Evolutionary conservation across 257 asterid species (phyloP).

Genomic region (Salvia splendens): DNA sequence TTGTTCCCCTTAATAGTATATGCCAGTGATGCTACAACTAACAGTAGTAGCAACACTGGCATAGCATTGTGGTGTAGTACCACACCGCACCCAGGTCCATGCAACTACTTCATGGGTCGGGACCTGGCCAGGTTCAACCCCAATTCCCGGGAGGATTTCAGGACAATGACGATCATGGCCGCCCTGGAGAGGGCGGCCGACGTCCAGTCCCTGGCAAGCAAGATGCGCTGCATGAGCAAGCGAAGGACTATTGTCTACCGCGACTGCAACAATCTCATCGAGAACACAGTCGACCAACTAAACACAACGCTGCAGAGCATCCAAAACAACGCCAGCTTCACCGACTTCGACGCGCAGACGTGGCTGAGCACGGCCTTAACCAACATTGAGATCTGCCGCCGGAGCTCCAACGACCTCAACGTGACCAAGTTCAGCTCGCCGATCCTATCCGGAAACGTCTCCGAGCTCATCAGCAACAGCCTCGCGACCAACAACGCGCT

Average conservation of each 20-base stretch:
- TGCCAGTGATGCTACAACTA: background rate
- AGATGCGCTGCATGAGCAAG: conserved; percentile 46
- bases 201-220: conserved; percentile 39
- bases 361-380: conserved; percentile 89
- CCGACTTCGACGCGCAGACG: conserved; percentile 69
- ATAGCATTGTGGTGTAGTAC: conserved; percentile 65
- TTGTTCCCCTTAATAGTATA: conserved; percentile 13
- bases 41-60: background rate
- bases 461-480: conserved; percentile 67
- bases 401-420: conserved; percentile 65
- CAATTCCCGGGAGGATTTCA: conserved; percentile 44
- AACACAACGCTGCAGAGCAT: conserved; percentile 52
- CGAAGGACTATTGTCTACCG: conserved; percentile 39
- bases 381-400: conserved; percentile 66
- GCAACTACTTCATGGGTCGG: conserved; percentile 57
- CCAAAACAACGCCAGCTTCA: conserved; percentile 47
- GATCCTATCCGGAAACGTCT: conserved; percentile 56
- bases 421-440: conserved; percentile 63
- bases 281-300: conserved; percentile 58
- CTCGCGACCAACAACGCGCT: conserved; percentile 63
- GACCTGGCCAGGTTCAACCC: conserved; percentile 32
- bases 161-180: conserved; percentile 53
- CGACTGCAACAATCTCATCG: conserved; percentile 70
- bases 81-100: conserved; percentile 77
- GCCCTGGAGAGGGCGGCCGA: conserved; percentile 59